Evolutionary conservation across 2,329 filamentous ascomycete genomes (phyloP), one percentile per base, ranked within the genome.

Genomic region (Acarospora socialis): DNA sequence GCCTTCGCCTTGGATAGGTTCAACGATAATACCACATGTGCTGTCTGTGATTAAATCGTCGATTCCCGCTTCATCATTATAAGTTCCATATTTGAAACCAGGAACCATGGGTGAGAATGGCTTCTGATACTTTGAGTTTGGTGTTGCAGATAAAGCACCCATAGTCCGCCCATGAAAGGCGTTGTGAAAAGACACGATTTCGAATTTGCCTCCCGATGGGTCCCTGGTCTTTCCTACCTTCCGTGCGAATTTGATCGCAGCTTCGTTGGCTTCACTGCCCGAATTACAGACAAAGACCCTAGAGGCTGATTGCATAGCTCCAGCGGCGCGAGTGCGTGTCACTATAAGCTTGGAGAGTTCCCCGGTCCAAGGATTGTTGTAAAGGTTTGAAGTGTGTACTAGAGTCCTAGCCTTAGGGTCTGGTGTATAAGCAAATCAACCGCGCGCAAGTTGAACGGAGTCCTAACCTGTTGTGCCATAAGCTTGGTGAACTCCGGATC

Each of bases 91-190:
- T 50, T 65, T 74, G 63, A 93, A 95, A 2, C 90, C 90, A 0
- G 90, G 87, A 1, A 98, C 63, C 86, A 98, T 94, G 21, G 90
- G 90, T 9, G 81, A 67, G 52, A 98, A 98, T 0, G 90, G 90
- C 45, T 77, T 73, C 60, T 98, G 90, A 59, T 98, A 98, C 57
- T 98, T 98, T 12, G 84, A 82, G 60, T 95, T 98, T 28, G 86
- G 90, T 4, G 90, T 98, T 7, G 90, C 90, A n/a, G 82, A 92
- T 26, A 98, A 62, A 36, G 78, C 76, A 31, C 90, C 90, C 82
- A 95, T 92, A 10, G 90, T 95, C 37, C 90, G 78, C 46, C 90
- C 90, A 57, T 98, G 90, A 67, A 98, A 98, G 22, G 82, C 86
- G 46, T 79, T 77, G 46, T 81, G 63, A 65, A 95, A 98, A 10